Evolutionary conservation across 805 yeast genomes (phyloP), one percentile per base, ranked within the genome.

Genomic region (Candida tammaniensis): DNA sequence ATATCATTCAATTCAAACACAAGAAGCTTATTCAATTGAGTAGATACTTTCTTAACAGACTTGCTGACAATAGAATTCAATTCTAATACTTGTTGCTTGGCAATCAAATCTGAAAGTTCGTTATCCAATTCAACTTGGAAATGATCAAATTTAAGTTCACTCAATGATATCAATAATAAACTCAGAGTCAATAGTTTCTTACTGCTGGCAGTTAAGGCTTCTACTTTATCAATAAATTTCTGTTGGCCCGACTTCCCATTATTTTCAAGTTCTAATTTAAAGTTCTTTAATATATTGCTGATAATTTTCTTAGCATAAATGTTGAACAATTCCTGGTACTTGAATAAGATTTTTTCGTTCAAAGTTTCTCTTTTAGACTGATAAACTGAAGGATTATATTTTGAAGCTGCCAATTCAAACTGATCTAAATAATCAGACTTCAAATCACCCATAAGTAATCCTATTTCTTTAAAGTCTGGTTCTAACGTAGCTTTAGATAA

Each of bases 361-460:
- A 93, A 66, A 10, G 62, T 67, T 1, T 42, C 47, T 37, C 82
- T 72, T 52, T 82, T 82, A 34, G 79, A 82, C 26, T 66, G 51
- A 55, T 84, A 93, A 2, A 89, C 94, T 2, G 71, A 39, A 24
- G 65, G 57, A 33, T 77, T 71, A 54, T 93, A 93, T 36, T 88
- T 77, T 1, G 93, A 72, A 1, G 98, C 98, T 38, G 72, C 69
- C 4, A 64, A 48, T 51, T 87, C 95, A 56, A 78, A 91, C 9
- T 60, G 52, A 0, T 58, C 62, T 10, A 87, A 48, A 2, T 80
- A 70, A 2, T 59, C 55, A 2, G 59, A 44, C 28, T 78, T 68
- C 24, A 84, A 59, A 10, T 55, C 55, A 7, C 52, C 50, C 44
- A 85, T 55, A 1, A 52, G 43, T 4, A 52, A 44, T 1, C 82